Evolutionary conservation across 768 basidiomycete species (phyloP).

Genomic region (Lyophyllum semitale): DNA sequence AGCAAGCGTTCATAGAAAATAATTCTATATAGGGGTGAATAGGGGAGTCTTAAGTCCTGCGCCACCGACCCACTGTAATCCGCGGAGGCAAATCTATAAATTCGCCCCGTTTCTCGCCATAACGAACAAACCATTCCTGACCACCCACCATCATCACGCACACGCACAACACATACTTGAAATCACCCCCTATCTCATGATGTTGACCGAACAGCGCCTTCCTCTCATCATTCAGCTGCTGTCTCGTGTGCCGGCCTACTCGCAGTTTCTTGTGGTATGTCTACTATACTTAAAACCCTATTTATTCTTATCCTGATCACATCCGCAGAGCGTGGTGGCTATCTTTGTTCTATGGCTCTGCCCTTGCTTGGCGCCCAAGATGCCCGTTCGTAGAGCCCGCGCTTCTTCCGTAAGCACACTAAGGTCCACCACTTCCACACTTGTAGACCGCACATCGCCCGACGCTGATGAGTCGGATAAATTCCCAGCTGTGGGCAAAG

Average conservation of each 20-base stretch:
- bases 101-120: background rate
- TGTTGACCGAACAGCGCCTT: background rate
- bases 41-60: background rate
- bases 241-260: background rate
- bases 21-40: no score
- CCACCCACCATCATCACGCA: background rate
- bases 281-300: background rate
- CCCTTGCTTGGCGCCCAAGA: background rate
- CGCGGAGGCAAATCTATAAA: background rate
- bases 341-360: background rate
- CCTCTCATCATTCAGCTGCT: background rate
- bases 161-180: background rate
- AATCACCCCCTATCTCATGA: background rate
- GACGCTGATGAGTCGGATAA: background rate
- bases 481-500: background rate
- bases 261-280: constrained; percentile 1
- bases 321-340: background rate
- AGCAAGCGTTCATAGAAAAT: no score
- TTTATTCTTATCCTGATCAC: background rate
- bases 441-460: background rate
- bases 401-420: background rate
- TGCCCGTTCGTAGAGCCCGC: background rate
- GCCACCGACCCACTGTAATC: background rate
- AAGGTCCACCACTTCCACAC: background rate
- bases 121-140: background rate